Conservation (phyloP, 139 green algal species). For the Zygnema circumcarinatum region DNA sequence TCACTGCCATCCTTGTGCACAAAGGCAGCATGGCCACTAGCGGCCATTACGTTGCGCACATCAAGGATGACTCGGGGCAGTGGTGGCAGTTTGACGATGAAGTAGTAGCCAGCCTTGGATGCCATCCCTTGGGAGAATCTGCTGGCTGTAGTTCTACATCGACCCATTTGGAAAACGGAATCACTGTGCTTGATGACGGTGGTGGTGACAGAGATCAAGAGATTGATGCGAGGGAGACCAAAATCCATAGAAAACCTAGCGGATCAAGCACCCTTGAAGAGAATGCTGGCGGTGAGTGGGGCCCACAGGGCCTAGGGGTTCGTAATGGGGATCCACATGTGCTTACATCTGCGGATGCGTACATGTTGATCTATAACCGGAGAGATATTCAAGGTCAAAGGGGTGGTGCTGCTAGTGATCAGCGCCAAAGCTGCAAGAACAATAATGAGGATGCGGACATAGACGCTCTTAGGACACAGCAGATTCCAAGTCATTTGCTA, state of each 20-base stretch:
- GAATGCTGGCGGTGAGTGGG: too few relatives aligned
- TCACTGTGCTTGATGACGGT: not conserved
- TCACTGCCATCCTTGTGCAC: conserved; percentile 85
- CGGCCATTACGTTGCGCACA: conserved; percentile 82
- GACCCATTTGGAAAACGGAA: too few relatives aligned
- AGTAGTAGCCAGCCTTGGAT: conserved; percentile 59
- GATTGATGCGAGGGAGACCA: not conserved
- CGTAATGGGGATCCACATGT: too few relatives aligned
- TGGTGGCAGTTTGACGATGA: conserved; percentile 94
- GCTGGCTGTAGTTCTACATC: too few relatives aligned
- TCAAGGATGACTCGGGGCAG: conserved; percentile 10
- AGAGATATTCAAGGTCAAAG: too few relatives aligned
- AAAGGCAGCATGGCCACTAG: conserved; percentile 77
- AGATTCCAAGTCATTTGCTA: not conserved
- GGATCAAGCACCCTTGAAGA: not conserved
- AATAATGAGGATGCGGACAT: too few relatives aligned
- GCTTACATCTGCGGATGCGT: conserved; percentile 49
- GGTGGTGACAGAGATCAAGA: not conserved
- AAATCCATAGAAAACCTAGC: not conserved
- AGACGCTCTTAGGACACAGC: too few relatives aligned
- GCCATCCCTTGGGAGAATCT: conserved; percentile 46
- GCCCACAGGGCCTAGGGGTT: too few relatives aligned
- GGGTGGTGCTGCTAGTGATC: too few relatives aligned
- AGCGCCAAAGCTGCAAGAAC: too few relatives aligned
- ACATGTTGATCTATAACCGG: conserved; percentile 51